These are phyloP conservation scores for Colletotrichum chlorophyti DNA, from an alignment of 2,329 filamentous ascomycete species.

Conservation along the genomic window DNA sequence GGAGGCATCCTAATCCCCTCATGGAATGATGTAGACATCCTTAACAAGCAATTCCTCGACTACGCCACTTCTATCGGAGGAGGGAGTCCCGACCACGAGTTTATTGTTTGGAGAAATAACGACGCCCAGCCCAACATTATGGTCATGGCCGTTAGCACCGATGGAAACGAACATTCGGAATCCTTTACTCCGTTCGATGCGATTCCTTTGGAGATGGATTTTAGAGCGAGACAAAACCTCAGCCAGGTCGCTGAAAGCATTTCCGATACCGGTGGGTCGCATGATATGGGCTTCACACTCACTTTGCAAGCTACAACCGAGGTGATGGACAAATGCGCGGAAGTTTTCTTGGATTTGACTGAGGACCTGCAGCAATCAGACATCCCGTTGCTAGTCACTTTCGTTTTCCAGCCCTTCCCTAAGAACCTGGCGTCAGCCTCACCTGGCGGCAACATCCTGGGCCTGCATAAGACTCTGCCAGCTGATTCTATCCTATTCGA, in stretches of 20 bases:
- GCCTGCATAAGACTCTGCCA: constrained; percentile 6
- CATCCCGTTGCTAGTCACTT: constrained; percentile 20
- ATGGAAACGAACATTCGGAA: constrained; percentile 6
- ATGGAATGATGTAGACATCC: background rate
- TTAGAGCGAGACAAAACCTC: background rate
- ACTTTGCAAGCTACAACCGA: background rate
- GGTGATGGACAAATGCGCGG: constrained; percentile 5
- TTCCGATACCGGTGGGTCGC: constrained; percentile 11
- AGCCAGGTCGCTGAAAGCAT: constrained; percentile 4
- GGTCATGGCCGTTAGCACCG: constrained; percentile 9
- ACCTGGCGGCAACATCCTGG: constrained; percentile 7
- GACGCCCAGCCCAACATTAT: background rate
- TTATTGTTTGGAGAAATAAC: constrained; percentile 1
- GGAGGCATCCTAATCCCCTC: constrained; percentile 2
- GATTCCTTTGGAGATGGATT: constrained; percentile 1
- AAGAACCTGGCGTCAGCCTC: constrained; percentile 24
- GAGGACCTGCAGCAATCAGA: background rate
- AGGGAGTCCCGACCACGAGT: constrained; percentile 10
- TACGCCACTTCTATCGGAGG: background rate
- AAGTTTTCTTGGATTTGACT: constrained; percentile 1
- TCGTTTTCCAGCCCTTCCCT: constrained; percentile 19
- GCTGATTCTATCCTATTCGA: constrained; percentile 6
- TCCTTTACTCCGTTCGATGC: constrained; percentile 1
- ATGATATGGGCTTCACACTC: constrained; percentile 8
- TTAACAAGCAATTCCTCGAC: constrained; percentile 1